Evolutionary conservation across 2,329 filamentous ascomycete species (phyloP), one percentile per base, ranked within the genome.

Genomic region (Clonostachys solani): DNA sequence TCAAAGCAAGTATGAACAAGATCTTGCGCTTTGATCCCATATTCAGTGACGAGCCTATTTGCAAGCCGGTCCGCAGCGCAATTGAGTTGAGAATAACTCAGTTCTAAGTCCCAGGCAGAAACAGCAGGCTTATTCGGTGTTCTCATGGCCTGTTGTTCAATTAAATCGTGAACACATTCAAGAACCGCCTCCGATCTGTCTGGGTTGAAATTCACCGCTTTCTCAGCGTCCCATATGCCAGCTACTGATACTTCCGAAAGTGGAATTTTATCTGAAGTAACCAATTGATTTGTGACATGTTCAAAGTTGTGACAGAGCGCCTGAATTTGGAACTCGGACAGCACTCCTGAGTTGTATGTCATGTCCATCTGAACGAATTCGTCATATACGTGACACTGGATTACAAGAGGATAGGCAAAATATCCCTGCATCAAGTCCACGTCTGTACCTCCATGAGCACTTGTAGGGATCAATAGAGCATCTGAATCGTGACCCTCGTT

Each of bases 31-130:
- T 48, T 42, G 29, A 68, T 52, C 13, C 60, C 61, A 35, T 57
- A 51, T 6, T 54, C 50, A 9, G 13, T 29, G 5, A 60, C 43
- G 1, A 75, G 58, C 42, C 64, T 56, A 12, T 54, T 51, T 9
- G 71, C 69, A 8, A 75, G 60, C 3, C 56, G 50, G 38, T 63
- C 65, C 1, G 73, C 72, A 12, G 64, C 55, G 2, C 52, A 47
- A 40, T 73, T 66, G 5, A 74, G 57, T 37, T 74, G 61, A 36
- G 56, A 47, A 47, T 73, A 75, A 10, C 69, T 69, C 47, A 72
- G 63, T 40, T 60, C 45, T 50, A 69, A 69, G 47, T 74, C 71
- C 69, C 69, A 73, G 3, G 71, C 70, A 42, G 66, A 55, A 29
- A 74, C 62, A 18, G 71, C 71, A 5, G 58, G 53, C 12, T 60